Evolutionary conservation across 176 grass and related monocot genomes (phyloP).

Genomic region (Elaeis guineensis): DNA sequence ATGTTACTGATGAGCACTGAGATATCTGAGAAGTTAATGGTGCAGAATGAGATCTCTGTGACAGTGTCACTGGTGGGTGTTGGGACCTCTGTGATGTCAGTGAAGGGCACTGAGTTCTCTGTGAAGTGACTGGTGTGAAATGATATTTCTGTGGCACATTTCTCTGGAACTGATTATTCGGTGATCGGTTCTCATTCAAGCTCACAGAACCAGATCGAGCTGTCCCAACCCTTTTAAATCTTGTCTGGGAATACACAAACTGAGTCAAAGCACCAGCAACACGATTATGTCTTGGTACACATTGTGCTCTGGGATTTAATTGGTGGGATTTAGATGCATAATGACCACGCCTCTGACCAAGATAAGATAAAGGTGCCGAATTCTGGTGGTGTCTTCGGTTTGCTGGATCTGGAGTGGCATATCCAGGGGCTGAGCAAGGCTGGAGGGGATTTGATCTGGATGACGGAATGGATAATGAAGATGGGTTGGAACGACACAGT

Average conservation of each 20-base stretch:
- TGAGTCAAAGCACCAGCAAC: constrained; percentile 15
- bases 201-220: background rate
- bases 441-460: constrained; percentile 20
- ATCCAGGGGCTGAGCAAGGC: constrained; percentile 5
- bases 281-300: background rate
- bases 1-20: constrained; percentile 21
- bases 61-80: background rate
- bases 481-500: too few relatives aligned
- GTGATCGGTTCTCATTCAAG: background rate
- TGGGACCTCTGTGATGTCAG: too few relatives aligned
- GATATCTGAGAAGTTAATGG: constrained; percentile 19
- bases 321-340: constrained; percentile 2
- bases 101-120: too few relatives aligned
- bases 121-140: too few relatives aligned
- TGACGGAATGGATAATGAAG: background rate
- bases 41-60: constrained; percentile 40
- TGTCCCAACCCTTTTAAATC: constrained; percentile 3
- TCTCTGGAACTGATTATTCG: background rate
- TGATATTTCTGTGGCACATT: constrained; percentile 1
- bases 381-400: background rate
- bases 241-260: constrained; percentile 9
- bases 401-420: background rate
- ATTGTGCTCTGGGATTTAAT: background rate
- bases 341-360: constrained; percentile 4
- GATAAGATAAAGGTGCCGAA: background rate